Percentiles rank a stretch among this genome's conserved stretches.
Evolutionary conservation across 2,329 filamentous ascomycete genomes (phyloP).

Genomic region (Penicillium sp.): DNA sequence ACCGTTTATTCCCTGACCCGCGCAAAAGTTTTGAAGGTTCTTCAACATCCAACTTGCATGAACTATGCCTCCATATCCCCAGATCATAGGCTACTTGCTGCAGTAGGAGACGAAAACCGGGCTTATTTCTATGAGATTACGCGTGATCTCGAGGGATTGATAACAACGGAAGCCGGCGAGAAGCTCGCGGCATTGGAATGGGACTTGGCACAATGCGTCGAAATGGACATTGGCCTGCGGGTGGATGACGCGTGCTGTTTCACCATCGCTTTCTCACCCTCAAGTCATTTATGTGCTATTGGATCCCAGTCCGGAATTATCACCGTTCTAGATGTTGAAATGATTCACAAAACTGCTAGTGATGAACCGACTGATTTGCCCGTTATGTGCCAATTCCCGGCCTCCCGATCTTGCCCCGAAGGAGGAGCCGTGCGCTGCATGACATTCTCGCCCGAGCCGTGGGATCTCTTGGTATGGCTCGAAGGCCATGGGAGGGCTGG

Average conservation of each 20-base stretch:
- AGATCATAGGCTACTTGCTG: constrained; percentile 74
- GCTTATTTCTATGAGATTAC: constrained; percentile 72
- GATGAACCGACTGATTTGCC: constrained; percentile 33
- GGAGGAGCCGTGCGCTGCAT: constrained; percentile 84
- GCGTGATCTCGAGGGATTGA: constrained; percentile 28
- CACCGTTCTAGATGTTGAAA: constrained; percentile 44
- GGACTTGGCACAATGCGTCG: constrained; percentile 38
- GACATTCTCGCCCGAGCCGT: constrained; percentile 85
- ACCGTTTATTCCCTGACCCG: constrained; percentile 75
- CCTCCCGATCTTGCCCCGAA: constrained; percentile 68
- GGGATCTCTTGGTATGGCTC: constrained; percentile 89
- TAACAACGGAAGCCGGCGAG: constrained; percentile 30
- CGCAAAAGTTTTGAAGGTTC: constrained; percentile 64
- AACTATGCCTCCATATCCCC: constrained; percentile 95
- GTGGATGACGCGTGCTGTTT: constrained; percentile 48
- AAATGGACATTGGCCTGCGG: constrained; percentile 41
- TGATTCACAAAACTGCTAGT: constrained; percentile 24
- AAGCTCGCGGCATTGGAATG: constrained; percentile 43
- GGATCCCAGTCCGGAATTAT: constrained; percentile 51
- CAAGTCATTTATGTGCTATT: constrained; percentile 49
- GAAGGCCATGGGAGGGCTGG: constrained; percentile 67
- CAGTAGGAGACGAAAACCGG: constrained; percentile 82
- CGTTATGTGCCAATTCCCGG: constrained; percentile 72
- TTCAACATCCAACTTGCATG: constrained; percentile 79
- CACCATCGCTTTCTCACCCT: constrained; percentile 50